These are phyloP conservation scores for Penicillium sp. DNA, from an alignment of 2,329 filamentous ascomycete species.

Conservation along the genomic window DNA sequence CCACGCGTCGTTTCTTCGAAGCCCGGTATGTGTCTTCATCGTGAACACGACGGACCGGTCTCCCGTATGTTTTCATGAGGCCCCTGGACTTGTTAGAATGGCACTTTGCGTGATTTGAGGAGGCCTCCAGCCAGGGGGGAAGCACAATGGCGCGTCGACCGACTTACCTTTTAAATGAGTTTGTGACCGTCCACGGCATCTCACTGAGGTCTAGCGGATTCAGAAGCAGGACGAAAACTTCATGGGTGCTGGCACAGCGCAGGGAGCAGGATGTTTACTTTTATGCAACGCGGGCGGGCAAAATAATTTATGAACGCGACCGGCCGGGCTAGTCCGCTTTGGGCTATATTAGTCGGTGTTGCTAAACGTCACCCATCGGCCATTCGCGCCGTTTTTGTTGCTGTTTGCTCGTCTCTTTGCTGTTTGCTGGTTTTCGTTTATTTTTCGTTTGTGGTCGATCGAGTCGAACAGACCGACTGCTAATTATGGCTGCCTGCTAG, in stretches of 20 bases:
- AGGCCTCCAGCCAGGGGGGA: neutral
- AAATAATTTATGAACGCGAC: constrained; percentile 21
- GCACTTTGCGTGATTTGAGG: neutral
- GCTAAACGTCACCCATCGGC: constrained; percentile 4
- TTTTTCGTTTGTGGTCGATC: neutral
- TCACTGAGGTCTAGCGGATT: constrained; percentile 23
- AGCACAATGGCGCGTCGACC: neutral
- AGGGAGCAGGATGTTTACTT: constrained; percentile 13
- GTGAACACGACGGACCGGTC: constrained; percentile 45
- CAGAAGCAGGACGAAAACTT: neutral
- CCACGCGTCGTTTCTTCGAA: constrained; percentile 45
- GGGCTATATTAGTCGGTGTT: constrained; percentile 11
- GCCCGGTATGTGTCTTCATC: constrained; percentile 41
- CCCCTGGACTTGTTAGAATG: constrained; percentile 31
- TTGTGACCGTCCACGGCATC: constrained; percentile 50
- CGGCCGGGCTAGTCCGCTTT: constrained; percentile 21
- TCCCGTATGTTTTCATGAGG: constrained; percentile 49
- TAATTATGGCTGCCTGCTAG: constrained; percentile 12
- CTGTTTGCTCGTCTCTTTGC: too few species aligned
- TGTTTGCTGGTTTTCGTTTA: too few species aligned
- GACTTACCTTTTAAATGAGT: constrained; percentile 47
- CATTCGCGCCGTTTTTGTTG: neutral
- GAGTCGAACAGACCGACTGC: constrained; percentile 25
- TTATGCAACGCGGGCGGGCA: constrained; percentile 8
- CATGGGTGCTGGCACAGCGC: neutral